phyloP scores from a whole-genome alignment of 129 eudicot genomes.

The Lonicera japonica region DNA sequence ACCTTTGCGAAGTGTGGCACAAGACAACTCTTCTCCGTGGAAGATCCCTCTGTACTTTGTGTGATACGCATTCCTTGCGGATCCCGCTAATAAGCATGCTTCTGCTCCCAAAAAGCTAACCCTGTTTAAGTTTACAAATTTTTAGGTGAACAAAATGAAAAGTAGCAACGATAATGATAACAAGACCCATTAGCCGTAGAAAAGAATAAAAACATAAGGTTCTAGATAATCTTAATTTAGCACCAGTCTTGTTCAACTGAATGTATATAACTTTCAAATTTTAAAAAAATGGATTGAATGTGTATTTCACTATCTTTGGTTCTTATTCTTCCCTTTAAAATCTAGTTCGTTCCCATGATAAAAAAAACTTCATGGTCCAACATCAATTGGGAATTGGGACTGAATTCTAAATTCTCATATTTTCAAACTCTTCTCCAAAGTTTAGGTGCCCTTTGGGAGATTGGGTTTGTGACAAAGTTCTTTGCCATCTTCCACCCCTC shows the following conservation, averaged over 20 bases:
- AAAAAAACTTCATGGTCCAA: no score
- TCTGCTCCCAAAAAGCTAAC: slow-evolving; percentile 86
- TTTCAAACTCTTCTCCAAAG: no score
- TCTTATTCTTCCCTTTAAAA: no score
- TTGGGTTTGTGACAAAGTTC: no score
- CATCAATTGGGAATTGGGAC: no score
- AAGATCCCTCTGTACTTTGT: slow-evolving; percentile 70
- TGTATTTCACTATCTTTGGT: no score
- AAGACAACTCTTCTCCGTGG: slow-evolving; percentile 43
- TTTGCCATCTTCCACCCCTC: no score
- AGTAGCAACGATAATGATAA: not conserved
- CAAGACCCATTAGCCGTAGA: not conserved
- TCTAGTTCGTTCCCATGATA: no score
- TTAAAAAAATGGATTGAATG: no score
- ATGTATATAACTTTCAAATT: no score
- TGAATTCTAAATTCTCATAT: no score
- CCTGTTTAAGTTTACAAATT: slow-evolving; percentile 42
- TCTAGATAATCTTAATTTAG: not conserved
- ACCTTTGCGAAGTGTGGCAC: slow-evolving; percentile 92
- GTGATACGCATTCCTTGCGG: slow-evolving; percentile 95
- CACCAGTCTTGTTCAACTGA: not conserved
- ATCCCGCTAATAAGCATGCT: slow-evolving; percentile 82
- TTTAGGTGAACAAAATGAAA: not conserved
- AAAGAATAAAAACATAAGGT: not conserved
- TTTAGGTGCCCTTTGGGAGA: no score